phyloP scores from a whole-genome alignment of 2,329 filamentous ascomycete species.

The Colletotrichum musae region DNA sequence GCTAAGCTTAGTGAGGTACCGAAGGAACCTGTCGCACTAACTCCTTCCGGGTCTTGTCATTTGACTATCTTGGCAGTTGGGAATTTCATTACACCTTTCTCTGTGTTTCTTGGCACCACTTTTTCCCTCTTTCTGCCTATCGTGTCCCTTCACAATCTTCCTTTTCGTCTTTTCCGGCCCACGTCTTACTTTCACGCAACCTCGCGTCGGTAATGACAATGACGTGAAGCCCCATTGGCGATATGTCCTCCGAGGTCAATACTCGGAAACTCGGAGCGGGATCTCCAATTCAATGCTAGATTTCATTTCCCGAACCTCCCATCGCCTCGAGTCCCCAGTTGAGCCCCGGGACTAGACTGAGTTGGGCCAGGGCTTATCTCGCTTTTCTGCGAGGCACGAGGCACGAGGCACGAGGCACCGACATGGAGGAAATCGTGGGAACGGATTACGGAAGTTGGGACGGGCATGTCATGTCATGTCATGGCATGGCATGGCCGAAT shows the following conservation, averaged over 20 bases:
- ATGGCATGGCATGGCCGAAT: not conserved
- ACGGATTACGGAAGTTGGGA: no score
- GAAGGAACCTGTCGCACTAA: not conserved
- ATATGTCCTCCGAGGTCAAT: constrained; percentile 17
- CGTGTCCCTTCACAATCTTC: no score
- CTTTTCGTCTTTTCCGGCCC: not conserved
- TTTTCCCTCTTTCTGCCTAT: no score
- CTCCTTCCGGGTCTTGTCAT: constrained; percentile 1
- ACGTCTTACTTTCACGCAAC: constrained; percentile 10
- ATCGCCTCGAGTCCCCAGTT: not conserved
- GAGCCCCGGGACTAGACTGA: constrained; percentile 14
- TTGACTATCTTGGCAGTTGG: constrained; percentile 3
- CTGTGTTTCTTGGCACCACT: no score
- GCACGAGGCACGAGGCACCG: constrained; percentile 13
- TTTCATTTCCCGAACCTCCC: constrained; percentile 22
- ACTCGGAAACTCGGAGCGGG: constrained; percentile 7
- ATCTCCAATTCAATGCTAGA: constrained; percentile 22
- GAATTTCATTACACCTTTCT: not conserved
- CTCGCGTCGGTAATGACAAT: constrained; percentile 27
- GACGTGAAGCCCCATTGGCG: constrained; percentile 30
- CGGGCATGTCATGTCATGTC: no score
- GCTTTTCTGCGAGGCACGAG: constrained; percentile 15
- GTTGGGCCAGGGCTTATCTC: constrained; percentile 16
- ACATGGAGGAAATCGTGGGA: not conserved
- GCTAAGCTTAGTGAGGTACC: no score